Evolutionary conservation across 2,329 filamentous ascomycete species (phyloP).

Genomic region (Monosporascus ibericus): DNA sequence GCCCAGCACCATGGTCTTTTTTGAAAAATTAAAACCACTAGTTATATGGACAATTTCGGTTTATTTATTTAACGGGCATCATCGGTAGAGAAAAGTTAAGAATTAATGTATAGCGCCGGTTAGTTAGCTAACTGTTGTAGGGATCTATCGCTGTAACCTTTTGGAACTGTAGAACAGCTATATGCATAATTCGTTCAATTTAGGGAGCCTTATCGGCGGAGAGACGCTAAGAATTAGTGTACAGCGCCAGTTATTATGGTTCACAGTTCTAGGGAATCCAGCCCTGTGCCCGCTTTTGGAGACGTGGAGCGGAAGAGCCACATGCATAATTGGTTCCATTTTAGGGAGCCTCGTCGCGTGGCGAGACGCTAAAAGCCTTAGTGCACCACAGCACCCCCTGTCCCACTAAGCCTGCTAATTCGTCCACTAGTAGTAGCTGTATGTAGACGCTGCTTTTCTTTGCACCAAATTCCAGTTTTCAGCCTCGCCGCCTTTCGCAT

Average conservation of each 20-base stretch:
- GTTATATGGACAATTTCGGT: no score
- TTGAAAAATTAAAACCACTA: no score
- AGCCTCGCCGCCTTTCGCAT: slow-evolving; percentile 13
- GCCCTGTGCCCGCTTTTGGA: no score
- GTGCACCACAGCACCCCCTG: neutral
- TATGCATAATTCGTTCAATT: neutral
- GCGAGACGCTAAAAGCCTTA: neutral
- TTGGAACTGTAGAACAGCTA: neutral
- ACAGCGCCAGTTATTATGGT: neutral
- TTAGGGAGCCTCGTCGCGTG: neutral
- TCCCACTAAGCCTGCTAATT: neutral
- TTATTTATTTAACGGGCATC: no score
- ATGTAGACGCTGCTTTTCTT: neutral
- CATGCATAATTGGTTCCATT: neutral
- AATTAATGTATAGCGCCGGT: no score
- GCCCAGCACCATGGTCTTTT: no score
- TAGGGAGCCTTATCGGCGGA: no score
- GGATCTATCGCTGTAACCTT: no score
- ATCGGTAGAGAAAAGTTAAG: no score
- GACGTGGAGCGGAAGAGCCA: no score
- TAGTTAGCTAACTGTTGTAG: no score
- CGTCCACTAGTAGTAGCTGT: slow-evolving; percentile 1
- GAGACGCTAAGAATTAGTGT: no score
- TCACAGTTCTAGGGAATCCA: neutral
- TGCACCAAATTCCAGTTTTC: slow-evolving; percentile 5